A percentile compares a stretch with the other conserved stretches of the same genome.
Conservation (phyloP, 2,329 filamentous ascomycete species). For the Lasiodiplodia sp. region DNA sequence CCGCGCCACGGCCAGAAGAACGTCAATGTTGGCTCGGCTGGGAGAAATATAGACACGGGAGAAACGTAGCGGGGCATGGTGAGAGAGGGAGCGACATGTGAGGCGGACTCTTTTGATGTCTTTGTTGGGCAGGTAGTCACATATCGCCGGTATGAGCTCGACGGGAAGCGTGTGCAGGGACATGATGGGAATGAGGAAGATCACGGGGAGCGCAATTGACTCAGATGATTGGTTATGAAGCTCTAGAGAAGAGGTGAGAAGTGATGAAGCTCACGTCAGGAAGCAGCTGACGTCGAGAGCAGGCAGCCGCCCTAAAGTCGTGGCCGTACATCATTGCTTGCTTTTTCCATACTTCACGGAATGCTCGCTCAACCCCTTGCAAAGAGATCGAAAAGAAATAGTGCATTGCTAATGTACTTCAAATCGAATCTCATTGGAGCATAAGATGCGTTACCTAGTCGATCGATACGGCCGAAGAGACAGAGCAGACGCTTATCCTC, state of each 20-base stretch:
- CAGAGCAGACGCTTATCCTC: no score
- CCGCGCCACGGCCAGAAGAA: slow-evolving; percentile 47
- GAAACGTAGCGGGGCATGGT: slow-evolving; percentile 36
- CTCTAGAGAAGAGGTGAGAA: no score
- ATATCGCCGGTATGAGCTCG: background rate
- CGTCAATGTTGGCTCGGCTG: slow-evolving; percentile 49
- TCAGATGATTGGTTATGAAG: no score
- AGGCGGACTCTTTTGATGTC: slow-evolving; percentile 1
- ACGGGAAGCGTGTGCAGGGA: background rate
- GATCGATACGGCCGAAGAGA: no score
- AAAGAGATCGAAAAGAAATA: no score
- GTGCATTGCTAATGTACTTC: no score
- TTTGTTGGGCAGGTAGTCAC: background rate
- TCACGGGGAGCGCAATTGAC: no score
- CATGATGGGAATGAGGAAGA: background rate
- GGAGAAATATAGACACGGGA: slow-evolving; percentile 52
- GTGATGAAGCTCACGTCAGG: background rate
- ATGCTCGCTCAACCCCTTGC: no score
- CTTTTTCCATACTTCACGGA: background rate
- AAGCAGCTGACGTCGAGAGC: background rate
- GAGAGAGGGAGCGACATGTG: background rate
- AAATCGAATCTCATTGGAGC: no score
- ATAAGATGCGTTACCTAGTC: no score
- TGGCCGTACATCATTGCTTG: background rate
- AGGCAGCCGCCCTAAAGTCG: background rate